Percentiles rank a stretch among this genome's conserved stretches.
These are phyloP conservation scores for Apiospora phragmitis DNA, from an alignment of 2,329 filamentous ascomycete species.

Conservation along the genomic window DNA sequence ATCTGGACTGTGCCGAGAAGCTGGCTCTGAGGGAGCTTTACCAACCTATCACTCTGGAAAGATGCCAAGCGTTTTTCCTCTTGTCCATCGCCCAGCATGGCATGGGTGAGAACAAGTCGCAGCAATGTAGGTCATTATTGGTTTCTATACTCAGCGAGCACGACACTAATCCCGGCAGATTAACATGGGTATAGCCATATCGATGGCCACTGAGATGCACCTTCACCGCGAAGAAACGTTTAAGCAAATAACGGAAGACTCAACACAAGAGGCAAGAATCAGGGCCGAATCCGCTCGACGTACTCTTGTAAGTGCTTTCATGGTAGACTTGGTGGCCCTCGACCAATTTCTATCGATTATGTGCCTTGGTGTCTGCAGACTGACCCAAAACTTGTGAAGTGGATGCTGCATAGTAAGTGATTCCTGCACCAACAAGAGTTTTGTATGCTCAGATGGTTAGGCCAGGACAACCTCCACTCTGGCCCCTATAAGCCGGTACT, in stretches of 20 bases:
- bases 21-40: slow-evolving; percentile 53
- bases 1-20: slow-evolving; percentile 50
- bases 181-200: slow-evolving; percentile 56
- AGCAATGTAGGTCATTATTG: slow-evolving; percentile 48
- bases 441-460: slow-evolving; percentile 20
- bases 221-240: slow-evolving; percentile 59
- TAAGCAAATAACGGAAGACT: slow-evolving; percentile 37
- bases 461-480: slow-evolving; percentile 58
- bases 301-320: slow-evolving; percentile 31
- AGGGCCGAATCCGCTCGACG: slow-evolving; percentile 56
- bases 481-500: slow-evolving; percentile 52
- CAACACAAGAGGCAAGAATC: slow-evolving; percentile 46
- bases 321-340: slow-evolving; percentile 35
- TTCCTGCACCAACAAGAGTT: not conserved
- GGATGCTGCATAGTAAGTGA: slow-evolving; percentile 55
- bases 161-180: slow-evolving; percentile 39
- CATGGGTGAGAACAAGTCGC: slow-evolving; percentile 51
- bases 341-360: not conserved
- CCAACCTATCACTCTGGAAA: slow-evolving; percentile 49
- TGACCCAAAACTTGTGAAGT: slow-evolving; percentile 34
- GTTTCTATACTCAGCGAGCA: not conserved
- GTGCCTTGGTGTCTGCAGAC: not conserved
- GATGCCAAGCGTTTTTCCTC: slow-evolving; percentile 60
- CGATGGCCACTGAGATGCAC: slow-evolving; percentile 56
- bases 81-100: slow-evolving; percentile 61